Evolutionary conservation across 257 asterid genomes (phyloP).

Genomic region (Nicotiana undulata): DNA sequence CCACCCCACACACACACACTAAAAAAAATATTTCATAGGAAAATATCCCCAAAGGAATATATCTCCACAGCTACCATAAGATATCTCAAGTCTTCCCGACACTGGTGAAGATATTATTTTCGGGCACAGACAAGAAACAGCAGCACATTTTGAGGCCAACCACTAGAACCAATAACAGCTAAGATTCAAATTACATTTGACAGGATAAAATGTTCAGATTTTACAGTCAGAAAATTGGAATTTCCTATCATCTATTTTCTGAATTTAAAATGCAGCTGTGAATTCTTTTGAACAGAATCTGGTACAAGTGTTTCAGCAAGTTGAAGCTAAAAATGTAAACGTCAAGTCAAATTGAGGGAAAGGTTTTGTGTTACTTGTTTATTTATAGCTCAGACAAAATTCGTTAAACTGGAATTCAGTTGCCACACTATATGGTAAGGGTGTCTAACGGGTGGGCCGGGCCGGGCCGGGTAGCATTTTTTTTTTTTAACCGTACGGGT

Average conservation of each 20-base stretch:
- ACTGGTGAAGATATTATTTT: neutral
- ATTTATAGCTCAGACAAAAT: neutral
- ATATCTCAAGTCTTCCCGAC: neutral
- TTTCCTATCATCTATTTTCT: neutral
- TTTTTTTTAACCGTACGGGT: too few species aligned
- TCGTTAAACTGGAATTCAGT: neutral
- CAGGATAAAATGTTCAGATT: neutral
- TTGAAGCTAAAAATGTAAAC: neutral
- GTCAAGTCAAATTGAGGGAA: neutral
- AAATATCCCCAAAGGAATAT: neutral
- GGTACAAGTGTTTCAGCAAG: neutral
- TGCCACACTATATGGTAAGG: neutral
- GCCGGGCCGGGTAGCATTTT: too few species aligned
- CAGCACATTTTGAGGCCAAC: neutral
- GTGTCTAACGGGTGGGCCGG: too few species aligned
- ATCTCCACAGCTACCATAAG: neutral
- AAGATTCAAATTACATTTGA: neutral
- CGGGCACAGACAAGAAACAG: neutral
- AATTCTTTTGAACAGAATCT: neutral
- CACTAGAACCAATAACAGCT: neutral
- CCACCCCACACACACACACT: neutral
- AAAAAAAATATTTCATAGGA: neutral
- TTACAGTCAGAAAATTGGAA: neutral
- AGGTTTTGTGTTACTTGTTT: neutral
- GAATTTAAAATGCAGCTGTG: neutral